Evolutionary conservation across 441 rosid genomes (phyloP).

Genomic region (Jatropha multifida): DNA sequence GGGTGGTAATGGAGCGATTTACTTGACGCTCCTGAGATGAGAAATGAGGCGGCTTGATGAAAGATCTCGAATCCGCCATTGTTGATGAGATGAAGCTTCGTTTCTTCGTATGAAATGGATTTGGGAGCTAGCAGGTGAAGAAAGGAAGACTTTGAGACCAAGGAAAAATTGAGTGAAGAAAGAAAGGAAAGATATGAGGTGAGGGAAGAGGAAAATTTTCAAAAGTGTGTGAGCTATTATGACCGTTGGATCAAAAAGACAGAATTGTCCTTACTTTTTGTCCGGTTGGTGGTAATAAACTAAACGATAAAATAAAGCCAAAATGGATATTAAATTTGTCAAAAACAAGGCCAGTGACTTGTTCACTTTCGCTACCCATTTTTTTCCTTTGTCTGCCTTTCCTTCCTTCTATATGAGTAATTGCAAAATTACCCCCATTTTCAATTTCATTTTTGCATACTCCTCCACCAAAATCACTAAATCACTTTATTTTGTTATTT

Average conservation of each 20-base stretch:
- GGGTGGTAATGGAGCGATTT: background rate
- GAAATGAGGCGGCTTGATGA: conserved; percentile 29
- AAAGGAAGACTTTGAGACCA: conserved; percentile 73
- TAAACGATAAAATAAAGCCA: background rate
- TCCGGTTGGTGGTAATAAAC: background rate
- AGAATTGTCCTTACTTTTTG: conserved; percentile 31
- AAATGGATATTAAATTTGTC: background rate
- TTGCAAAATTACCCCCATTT: background rate
- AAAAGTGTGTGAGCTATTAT: conserved; percentile 25
- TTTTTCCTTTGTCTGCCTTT: background rate
- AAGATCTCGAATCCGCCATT: conserved; percentile 52
- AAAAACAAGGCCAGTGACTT: background rate
- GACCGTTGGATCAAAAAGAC: conserved; percentile 44
- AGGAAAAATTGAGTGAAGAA: conserved; percentile 38
- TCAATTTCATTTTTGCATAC: background rate
- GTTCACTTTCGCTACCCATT: background rate
- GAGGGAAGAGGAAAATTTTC: conserved; percentile 26
- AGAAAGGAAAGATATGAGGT: conserved; percentile 20
- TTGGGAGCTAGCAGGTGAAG: conserved; percentile 32
- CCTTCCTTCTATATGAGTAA: background rate
- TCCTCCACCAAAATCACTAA: background rate
- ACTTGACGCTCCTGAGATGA: conserved; percentile 24
- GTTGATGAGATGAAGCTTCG: conserved; percentile 14
- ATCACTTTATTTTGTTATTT: no score
- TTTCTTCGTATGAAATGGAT: background rate